Conservation (phyloP, 2,329 filamentous ascomycete genomes). For the Diaporthe australafricana region DNA sequence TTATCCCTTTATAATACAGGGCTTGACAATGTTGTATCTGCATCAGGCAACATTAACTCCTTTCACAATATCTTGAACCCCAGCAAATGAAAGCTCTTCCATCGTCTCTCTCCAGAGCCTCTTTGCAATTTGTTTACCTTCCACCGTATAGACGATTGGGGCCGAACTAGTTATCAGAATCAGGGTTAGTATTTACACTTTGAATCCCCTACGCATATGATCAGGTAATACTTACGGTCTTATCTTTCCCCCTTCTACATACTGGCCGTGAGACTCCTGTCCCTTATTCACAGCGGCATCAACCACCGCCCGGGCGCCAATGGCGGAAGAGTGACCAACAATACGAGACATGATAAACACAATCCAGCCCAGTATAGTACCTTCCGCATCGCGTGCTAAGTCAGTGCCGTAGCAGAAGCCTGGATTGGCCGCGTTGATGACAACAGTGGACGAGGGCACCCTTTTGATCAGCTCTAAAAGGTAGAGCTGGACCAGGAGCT, state of each 20-base stretch:
- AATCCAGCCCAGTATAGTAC: not conserved
- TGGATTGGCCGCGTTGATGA: slow-evolving; percentile 40
- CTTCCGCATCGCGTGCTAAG: slow-evolving; percentile 6
- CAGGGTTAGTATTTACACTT: not conserved
- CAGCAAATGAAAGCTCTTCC: slow-evolving; percentile 23
- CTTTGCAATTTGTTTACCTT: not conserved
- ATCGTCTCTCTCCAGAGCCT: slow-evolving; percentile 19
- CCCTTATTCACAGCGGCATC: slow-evolving; percentile 12
- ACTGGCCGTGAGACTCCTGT: slow-evolving; percentile 8
- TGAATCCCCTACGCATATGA: not conserved
- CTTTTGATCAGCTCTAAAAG: slow-evolving; percentile 45
- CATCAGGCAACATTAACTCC: not conserved
- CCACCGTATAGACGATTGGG: not conserved
- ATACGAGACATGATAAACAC: not conserved
- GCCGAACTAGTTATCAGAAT: not conserved
- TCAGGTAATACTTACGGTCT: slow-evolving; percentile 7
- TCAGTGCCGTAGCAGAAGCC: slow-evolving; percentile 37
- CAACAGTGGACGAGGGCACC: slow-evolving; percentile 39
- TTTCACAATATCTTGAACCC: not conserved
- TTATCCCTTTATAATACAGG: too few relatives aligned
- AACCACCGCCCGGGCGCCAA: not conserved
- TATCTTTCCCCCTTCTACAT: not conserved
- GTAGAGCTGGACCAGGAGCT: slow-evolving; percentile 49
- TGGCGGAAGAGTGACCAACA: not conserved
- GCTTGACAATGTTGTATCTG: not conserved